Base-by-base conservation (phyloP, 169 alveolate genomes). In the Plasmodium vivax region DNA sequence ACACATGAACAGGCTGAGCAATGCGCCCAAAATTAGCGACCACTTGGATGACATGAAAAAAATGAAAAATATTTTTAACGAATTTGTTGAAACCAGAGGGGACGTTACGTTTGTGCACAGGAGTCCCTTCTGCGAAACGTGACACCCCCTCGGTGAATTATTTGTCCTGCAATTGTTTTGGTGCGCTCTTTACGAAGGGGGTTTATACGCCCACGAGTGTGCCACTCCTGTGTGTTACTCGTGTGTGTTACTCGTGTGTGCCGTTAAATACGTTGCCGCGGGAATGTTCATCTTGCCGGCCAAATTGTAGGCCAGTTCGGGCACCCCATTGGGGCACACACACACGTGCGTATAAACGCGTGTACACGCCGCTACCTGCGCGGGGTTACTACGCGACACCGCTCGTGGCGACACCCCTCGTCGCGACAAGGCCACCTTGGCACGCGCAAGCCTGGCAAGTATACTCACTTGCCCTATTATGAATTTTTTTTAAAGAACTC, bases 51-150 rank as follows among this genome's bases (percentile, higher is more conserved):
- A 45, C 43, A 71, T 41, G 80, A 79, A 51, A 9, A 75, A 75
- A 75, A 30, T 75, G 47, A 43, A 47, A 30, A 85, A 85, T 54
- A 85, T 85, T 85, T 85, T 75, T 77, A 85, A 85, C 72, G 93
- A 85, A 74, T 27, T 38, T 23, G 73, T 85, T 19, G 93, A 43
- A 12, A n/a, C 38, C 4, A 51, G 32, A 32, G 30, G 38, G n/a
- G 82, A 51, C 56, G 56, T 54, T 9, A 77, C 43, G 12, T 85
- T 85, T 85, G 81, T 85, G 27, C 93, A 85, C 51, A 85, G 68
- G 80, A 85, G 80, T 36, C 73, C 85, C 30, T 77, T 85, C 43
- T 75, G 34, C 81, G 75, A 36, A 85, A 19, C 51, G 73, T 38
- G 2, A 19, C 72, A 38, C 32, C 77, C 36, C 38, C 9, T 23